A percentile compares a stretch with the other conserved stretches of the same genome.
These are phyloP conservation scores for Exophiala xenobiotica DNA, from an alignment of 2,329 filamentous ascomycete genomes.

Conservation along the genomic window DNA sequence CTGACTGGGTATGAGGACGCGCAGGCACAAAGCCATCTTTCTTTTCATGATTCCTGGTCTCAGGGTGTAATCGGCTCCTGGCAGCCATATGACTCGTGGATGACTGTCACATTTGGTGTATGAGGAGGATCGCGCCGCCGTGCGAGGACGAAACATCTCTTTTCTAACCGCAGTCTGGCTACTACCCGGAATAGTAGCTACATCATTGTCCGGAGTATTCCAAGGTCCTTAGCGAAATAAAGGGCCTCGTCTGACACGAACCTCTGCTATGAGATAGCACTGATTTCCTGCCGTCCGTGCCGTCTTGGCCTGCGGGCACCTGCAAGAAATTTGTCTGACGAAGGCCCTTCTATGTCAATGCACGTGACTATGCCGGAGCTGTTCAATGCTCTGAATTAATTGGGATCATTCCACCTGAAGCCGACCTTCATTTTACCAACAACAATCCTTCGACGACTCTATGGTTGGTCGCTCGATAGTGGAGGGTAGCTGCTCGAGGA, in stretches of 20 bases:
- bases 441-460: background rate
- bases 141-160: no score
- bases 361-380: constrained; percentile 5
- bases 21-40: constrained; percentile 15
- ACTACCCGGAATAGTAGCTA: no score
- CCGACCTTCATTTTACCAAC: constrained; percentile 1
- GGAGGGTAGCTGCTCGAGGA: constrained; percentile 11
- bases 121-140: no score
- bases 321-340: no score
- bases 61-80: constrained; percentile 23
- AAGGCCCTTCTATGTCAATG: background rate
- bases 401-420: constrained; percentile 9
- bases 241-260: no score
- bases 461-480: constrained; percentile 3
- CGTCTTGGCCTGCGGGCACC: no score
- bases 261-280: no score
- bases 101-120: constrained; percentile 9
- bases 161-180: no score
- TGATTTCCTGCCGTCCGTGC: no score
- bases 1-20: constrained; percentile 7
- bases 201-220: no score
- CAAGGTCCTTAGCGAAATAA: no score
- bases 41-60: constrained; percentile 18
- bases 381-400: background rate
- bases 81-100: constrained; percentile 21